Evolutionary conservation across 345 rosid genomes (phyloP).

Genomic region (Syzygium aqueum): DNA sequence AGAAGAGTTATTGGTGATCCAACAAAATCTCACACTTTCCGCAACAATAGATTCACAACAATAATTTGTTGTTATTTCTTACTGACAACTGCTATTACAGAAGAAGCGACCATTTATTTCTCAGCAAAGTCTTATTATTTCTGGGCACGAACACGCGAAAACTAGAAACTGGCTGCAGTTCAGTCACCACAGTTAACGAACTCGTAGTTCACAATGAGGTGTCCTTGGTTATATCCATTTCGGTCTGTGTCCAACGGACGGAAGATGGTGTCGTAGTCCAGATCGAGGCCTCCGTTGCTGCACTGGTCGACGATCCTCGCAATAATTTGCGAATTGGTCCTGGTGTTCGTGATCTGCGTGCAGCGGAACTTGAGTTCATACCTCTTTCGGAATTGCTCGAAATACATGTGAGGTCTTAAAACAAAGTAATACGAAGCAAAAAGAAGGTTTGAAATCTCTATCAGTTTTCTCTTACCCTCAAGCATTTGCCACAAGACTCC

Average conservation of each 20-base stretch:
- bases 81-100: neutral
- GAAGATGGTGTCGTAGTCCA: constrained; percentile 38
- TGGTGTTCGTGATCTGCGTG: constrained; percentile 42
- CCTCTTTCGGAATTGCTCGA: neutral
- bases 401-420: rapidly evolving
- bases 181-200: constrained; percentile 25
- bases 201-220: constrained; percentile 25
- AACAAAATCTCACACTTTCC: neutral
- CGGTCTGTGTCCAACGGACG: constrained; percentile 35
- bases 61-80: neutral
- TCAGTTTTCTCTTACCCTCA: constrained; percentile 11
- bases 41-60: neutral
- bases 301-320: constrained; percentile 70
- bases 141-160: neutral
- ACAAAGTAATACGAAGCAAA: neutral
- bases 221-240: constrained; percentile 20
- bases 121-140: neutral
- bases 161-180: neutral
- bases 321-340: constrained; percentile 27
- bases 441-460: neutral
- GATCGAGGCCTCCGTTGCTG: constrained; percentile 50
- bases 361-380: neutral
- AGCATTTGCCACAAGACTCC: constrained; percentile 50
- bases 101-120: neutral
- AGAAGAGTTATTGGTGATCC: too few species aligned